A percentile compares a stretch with the other conserved stretches of the same genome.
Evolutionary conservation across 768 basidiomycete genomes (phyloP).

Genomic region (Mycena pura): DNA sequence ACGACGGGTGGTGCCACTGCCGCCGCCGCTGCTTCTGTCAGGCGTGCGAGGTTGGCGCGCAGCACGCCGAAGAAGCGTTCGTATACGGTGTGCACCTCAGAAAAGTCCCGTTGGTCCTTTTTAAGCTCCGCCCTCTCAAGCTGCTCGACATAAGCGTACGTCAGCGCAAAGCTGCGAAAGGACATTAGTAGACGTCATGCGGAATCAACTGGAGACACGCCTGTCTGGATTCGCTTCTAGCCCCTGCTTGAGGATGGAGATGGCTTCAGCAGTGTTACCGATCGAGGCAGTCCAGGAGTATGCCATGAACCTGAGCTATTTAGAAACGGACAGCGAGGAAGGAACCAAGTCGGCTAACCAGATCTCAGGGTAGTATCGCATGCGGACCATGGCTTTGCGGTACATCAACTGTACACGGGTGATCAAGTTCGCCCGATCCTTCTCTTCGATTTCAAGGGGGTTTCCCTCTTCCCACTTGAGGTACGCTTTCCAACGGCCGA

Average conservation of each 20-base stretch:
- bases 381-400: slow-evolving; percentile 86
- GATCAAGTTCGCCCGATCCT: slow-evolving; percentile 70
- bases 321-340: slow-evolving; percentile 7
- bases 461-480: slow-evolving; percentile 96
- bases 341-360: slow-evolving; percentile 60
- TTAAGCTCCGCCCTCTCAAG: slow-evolving; percentile 54
- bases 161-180: slow-evolving; percentile 77
- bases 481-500: slow-evolving; percentile 91
- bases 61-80: slow-evolving; percentile 76
- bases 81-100: slow-evolving; percentile 75
- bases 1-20: slow-evolving; percentile 38
- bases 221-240: slow-evolving; percentile 87
- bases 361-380: slow-evolving; percentile 95
- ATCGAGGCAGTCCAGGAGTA: slow-evolving; percentile 80
- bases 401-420: slow-evolving; percentile 83
- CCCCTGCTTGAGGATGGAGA: slow-evolving; percentile 81
- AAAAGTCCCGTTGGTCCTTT: slow-evolving; percentile 59
- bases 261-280: slow-evolving; percentile 82
- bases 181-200: neutral
- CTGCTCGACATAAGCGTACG: slow-evolving; percentile 84
- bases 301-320: slow-evolving; percentile 82
- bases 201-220: slow-evolving; percentile 34
- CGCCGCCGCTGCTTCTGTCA: slow-evolving; percentile 51
- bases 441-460: slow-evolving; percentile 90
- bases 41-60: slow-evolving; percentile 66